Evolutionary conservation across 2,329 filamentous ascomycete genomes (phyloP).

Genomic region (Ilyonectria mors-panacis): DNA sequence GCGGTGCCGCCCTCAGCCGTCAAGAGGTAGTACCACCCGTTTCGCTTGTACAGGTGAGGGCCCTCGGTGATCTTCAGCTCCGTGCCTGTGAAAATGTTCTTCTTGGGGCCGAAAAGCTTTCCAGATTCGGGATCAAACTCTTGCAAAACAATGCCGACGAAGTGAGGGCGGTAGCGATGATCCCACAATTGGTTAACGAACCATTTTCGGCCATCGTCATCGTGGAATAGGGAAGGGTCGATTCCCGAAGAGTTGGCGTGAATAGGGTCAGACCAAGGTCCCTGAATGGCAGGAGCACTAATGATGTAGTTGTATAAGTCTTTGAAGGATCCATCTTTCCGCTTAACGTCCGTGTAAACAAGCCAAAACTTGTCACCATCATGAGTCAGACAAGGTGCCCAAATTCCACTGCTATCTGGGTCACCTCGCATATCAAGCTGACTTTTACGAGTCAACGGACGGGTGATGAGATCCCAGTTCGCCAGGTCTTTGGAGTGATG

Average conservation of each 20-base stretch:
- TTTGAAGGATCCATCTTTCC: constrained; percentile 77
- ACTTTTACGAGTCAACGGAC: constrained; percentile 63
- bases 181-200: constrained; percentile 71
- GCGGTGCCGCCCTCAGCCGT: constrained; percentile 74
- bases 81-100: constrained; percentile 70
- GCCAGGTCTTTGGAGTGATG: constrained; percentile 68
- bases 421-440: constrained; percentile 73
- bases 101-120: constrained; percentile 68
- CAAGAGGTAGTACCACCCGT: constrained; percentile 72
- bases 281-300: constrained; percentile 65
- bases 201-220: constrained; percentile 69
- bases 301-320: constrained; percentile 77
- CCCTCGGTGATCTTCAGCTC: constrained; percentile 69
- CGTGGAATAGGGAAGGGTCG: constrained; percentile 73
- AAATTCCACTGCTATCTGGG: constrained; percentile 73
- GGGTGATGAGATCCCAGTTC: constrained; percentile 64
- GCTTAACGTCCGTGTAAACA: constrained; percentile 77
- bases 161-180: constrained; percentile 65
- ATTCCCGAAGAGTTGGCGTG: constrained; percentile 74
- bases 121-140: constrained; percentile 67
- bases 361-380: constrained; percentile 74
- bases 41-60: constrained; percentile 71
- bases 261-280: constrained; percentile 74
- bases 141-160: constrained; percentile 71
- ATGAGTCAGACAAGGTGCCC: constrained; percentile 75